Evolutionary conservation across 2,329 filamentous ascomycete species (phyloP).

Genomic region (Colletotrichum orbiculare): DNA sequence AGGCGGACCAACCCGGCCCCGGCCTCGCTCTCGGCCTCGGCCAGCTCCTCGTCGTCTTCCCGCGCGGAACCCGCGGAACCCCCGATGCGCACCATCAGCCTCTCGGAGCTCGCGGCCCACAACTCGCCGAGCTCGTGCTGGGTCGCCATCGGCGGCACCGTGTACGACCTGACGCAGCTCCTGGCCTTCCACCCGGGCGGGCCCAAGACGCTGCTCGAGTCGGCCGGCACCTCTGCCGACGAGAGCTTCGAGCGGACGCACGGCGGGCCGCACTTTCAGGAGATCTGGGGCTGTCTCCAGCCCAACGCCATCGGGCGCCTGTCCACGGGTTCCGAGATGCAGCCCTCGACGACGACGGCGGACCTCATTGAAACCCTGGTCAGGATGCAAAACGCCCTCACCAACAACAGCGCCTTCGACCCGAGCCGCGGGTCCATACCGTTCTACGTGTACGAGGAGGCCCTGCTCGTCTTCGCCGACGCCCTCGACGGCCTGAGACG

Average conservation of each 20-base stretch:
- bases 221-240: constrained; percentile 29
- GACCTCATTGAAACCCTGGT: constrained; percentile 12
- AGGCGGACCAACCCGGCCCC: not conserved
- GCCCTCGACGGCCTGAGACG: constrained; percentile 1
- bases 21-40: not conserved
- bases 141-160: constrained; percentile 88
- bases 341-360: not conserved
- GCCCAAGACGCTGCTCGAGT: constrained; percentile 31
- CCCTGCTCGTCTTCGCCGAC: constrained; percentile 26
- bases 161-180: constrained; percentile 95
- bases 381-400: constrained; percentile 28
- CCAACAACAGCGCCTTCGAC: constrained; percentile 29
- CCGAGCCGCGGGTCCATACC: constrained; percentile 22
- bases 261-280: constrained; percentile 27
- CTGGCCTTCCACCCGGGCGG: constrained; percentile 91
- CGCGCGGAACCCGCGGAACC: not conserved
- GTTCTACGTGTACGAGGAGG: constrained; percentile 28
- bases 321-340: no score
- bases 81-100: not conserved
- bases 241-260: constrained; percentile 25
- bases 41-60: not conserved
- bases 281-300: constrained; percentile 28
- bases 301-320: constrained; percentile 19
- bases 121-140: constrained; percentile 58
- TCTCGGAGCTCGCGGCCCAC: constrained; percentile 22